Evolutionary conservation across 2,329 filamentous ascomycete species (phyloP), one percentile per base, ranked within the genome.

Genomic region (Shiraia sp.): DNA sequence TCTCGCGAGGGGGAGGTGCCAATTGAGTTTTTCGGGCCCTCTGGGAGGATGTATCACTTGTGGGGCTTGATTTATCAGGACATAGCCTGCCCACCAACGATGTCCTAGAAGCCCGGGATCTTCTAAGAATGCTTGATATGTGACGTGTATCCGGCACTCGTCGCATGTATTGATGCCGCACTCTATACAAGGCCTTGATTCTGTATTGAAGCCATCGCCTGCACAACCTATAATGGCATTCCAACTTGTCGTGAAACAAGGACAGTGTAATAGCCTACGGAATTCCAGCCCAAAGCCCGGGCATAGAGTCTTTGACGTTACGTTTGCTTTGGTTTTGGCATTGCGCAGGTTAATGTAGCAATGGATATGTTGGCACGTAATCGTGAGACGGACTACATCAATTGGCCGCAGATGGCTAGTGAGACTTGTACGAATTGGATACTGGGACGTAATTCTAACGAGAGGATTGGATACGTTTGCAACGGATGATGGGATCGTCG

Each of bases 81-180:
- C 43, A 38, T 53, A 59, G 10, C 60, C 60, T n/a, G 54, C 57
- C 38, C 46, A 59, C 49, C 45, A 51, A 12, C 42, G 45, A 26
- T 38, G 45, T 22, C 42, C 39, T 5, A 55, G 48, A 8, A 60
- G 35, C 22, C 57, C 57, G 6, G 49, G 31, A 12, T 54, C 45
- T 29, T 56, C 50, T 15, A 47, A 38, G 25, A 49, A 45, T 29
- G 38, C 49, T 17, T 61, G 57, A 38, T 61, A 64, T n/a, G 54
- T 45, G 32, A 56, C 55, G 28, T 62, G 60, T 30, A 61, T 53
- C 1, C 60, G 55, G 25, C 60, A 64, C 26, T 64, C 60, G 15
- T 64, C 42, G 36, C 60, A 64, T 7, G 60, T 64, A 25, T 46
- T 63, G 17, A 48, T 32, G 4, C 43, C 45, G 27, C 60, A 64